Evolutionary conservation across 225 moss, liverwort and hornwort genomes (phyloP).

Genomic region (Polytrichum commune): DNA sequence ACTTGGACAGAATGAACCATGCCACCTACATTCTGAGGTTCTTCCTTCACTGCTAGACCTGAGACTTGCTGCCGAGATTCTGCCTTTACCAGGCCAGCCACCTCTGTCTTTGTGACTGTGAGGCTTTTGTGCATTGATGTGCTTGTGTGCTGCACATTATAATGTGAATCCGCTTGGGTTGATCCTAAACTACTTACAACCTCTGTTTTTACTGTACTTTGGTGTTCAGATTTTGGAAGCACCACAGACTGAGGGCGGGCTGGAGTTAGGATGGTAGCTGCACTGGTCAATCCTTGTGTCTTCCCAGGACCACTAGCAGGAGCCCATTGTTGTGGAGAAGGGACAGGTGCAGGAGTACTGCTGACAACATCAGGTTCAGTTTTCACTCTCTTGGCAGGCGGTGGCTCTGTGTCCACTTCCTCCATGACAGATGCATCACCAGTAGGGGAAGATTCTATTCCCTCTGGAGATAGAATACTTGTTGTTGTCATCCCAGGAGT

Average conservation of each 20-base stretch:
- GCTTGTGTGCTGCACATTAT: conserved; percentile 28
- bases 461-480: conserved; percentile 40
- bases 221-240: conserved; percentile 42
- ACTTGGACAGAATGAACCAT: conserved; percentile 18
- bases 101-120: conserved; percentile 31
- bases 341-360: conserved; percentile 28
- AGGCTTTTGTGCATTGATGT: conserved; percentile 20
- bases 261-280: conserved; percentile 23
- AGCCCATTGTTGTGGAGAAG: conserved; percentile 26
- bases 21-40: conserved; percentile 22
- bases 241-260: conserved; percentile 28
- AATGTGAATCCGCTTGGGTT: conserved; percentile 43
- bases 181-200: conserved; percentile 18
- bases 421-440: conserved; percentile 33
- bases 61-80: conserved; percentile 47
- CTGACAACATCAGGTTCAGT: conserved; percentile 39
- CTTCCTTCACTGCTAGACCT: conserved; percentile 36
- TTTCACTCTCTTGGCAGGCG: conserved; percentile 78
- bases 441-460: conserved; percentile 43
- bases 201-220: conserved; percentile 42
- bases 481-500: conserved; percentile 32
- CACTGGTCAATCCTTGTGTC: conserved; percentile 22
- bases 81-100: conserved; percentile 40
- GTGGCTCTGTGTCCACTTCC: conserved; percentile 70
- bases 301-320: conserved; percentile 34